A percentile compares a stretch with the other conserved stretches of the same genome.
phyloP scores from a whole-genome alignment of 805 yeast genomes.

The Zygoascus biomembranicola region DNA sequence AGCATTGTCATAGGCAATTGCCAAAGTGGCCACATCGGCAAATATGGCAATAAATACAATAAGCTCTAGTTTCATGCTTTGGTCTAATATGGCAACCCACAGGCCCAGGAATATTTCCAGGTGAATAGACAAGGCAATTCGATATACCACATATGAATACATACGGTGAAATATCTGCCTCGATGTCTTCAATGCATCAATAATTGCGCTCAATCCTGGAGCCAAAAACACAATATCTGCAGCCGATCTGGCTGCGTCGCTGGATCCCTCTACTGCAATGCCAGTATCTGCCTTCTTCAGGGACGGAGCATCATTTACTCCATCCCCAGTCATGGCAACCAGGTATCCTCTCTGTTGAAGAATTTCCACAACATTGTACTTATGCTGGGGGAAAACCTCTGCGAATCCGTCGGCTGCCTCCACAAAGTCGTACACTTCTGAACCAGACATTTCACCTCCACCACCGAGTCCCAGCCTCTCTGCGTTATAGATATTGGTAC shows the following conservation, averaged over 20 bases:
- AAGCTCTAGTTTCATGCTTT: constrained; percentile 78
- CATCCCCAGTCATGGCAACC: constrained; percentile 66
- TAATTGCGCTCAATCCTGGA: constrained; percentile 54
- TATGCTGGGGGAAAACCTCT: constrained; percentile 62
- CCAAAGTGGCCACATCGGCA: constrained; percentile 75
- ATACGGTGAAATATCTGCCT: constrained; percentile 98
- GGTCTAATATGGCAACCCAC: constrained; percentile 92
- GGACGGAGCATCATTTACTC: constrained; percentile 63
- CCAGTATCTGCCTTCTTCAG: constrained; percentile 74
- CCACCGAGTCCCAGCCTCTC: constrained; percentile 68
- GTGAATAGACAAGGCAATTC: constrained; percentile 92
- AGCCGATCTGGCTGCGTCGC: constrained; percentile 39
- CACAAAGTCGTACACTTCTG: constrained; percentile 54
- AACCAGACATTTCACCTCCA: constrained; percentile 40
- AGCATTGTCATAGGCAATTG: constrained; percentile 87
- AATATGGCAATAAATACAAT: constrained; percentile 95
- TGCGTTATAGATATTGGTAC: constrained; percentile 94
- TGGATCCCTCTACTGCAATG: constrained; percentile 61
- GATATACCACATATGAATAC: constrained; percentile 97
- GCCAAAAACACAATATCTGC: constrained; percentile 43
- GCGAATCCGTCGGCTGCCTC: constrained; percentile 93
- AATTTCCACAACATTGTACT: constrained; percentile 58
- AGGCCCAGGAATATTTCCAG: constrained; percentile 91
- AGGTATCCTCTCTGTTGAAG: constrained; percentile 57
- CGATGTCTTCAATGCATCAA: constrained; percentile 72